Conservation (phyloP, 768 basidiomycete genomes). For the Tulasnella sp. region DNA sequence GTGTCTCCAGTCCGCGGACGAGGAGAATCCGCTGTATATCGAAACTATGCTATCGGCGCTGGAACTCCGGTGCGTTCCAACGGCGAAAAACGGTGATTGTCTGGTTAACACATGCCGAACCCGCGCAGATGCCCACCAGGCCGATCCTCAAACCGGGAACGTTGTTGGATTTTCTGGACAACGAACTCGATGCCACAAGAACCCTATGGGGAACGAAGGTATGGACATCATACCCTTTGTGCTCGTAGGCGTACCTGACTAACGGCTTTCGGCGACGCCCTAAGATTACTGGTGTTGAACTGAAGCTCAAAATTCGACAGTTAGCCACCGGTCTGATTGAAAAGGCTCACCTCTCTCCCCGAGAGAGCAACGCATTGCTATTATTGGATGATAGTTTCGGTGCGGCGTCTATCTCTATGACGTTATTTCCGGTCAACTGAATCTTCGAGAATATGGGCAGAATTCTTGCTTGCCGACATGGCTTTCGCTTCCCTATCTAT, state of each 20-base stretch:
- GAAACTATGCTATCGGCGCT: constrained; percentile 77
- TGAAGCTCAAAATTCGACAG: constrained; percentile 57
- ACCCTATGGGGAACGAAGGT: constrained; percentile 76
- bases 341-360: constrained; percentile 41
- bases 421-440: background rate
- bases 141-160: constrained; percentile 62
- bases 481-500: constrained; percentile 62
- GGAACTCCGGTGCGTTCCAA: constrained; percentile 32
- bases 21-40: constrained; percentile 74
- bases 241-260: background rate
- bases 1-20: constrained; percentile 68
- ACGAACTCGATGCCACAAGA: constrained; percentile 52
- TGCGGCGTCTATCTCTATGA: constrained; percentile 25
- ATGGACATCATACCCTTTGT: constrained; percentile 15
- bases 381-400: constrained; percentile 71
- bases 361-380: constrained; percentile 57
- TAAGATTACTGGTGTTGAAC: constrained; percentile 60
- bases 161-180: constrained; percentile 51
- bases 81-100: background rate
- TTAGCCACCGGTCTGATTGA: constrained; percentile 62
- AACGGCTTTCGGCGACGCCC: background rate
- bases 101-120: background rate
- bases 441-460: constrained; percentile 32
- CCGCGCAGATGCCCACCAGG: constrained; percentile 51
- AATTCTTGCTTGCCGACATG: constrained; percentile 68